Evolutionary conservation across 2,329 filamentous ascomycete genomes (phyloP), one percentile per base, ranked within the genome.

Genomic region (Aspergillus costaricaensis): DNA sequence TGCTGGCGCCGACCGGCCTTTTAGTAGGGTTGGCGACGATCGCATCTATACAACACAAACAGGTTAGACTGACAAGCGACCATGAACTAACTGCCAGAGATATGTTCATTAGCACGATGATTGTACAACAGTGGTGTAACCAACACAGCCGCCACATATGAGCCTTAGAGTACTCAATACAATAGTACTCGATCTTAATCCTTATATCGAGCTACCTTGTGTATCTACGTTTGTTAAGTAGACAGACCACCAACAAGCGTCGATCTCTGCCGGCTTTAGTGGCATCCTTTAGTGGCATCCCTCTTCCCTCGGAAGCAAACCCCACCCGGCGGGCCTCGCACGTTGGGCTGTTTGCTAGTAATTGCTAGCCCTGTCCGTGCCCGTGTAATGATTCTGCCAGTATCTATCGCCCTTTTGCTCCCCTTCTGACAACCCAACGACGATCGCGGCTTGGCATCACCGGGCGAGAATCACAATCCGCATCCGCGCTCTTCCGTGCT

Each of bases 391-490:
- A n/a, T 32, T 48, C 48, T 32, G 21, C 17, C 32, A 17, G 38
- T 25, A 36, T 41, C 47, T 30, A 30, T 50, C 25, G 5, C 12
- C 21, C 23, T 23, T 48, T 48, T 52, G 38, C 53, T 47, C 57
- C 57, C 65, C 62, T 36, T 65, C 60, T 63, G 62, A 66, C 64
- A 66, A 63, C 59, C 62, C 59, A 59, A 66, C 51, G 61, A 61
- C 41, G 53, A 55, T 55, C 53, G 21, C n/a, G 53, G 53, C 53
- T 55, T 55, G 53, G 53, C 53, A 39, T 55, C 53, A 47, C 53
- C 25, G 47, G 47, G 30, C 30, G 47, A 5, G 17, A 50, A 30
- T 30, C 27, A 27, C 47, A 55, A 58, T 53, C 56, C 44, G 52
- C 61, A 65, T 65, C 62, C 62, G 62, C 61, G 62, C 36, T 25